Base-by-base conservation (phyloP, 345 rosid genomes). In the Gossypium thurberi region DNA sequence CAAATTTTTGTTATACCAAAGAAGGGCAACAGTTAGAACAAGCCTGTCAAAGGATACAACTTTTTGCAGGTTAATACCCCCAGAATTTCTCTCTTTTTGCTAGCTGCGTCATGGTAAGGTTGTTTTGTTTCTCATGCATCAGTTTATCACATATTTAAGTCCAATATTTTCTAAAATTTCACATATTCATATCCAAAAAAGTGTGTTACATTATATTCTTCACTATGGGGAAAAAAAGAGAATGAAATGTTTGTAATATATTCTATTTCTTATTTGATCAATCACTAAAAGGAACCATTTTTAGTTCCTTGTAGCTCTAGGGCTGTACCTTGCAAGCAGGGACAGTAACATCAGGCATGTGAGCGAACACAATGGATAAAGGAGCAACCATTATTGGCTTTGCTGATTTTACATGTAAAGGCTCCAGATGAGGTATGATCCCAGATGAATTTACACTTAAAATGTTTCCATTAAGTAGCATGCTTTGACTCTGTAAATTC, bases 381-480 rank as follows among this genome's bases (percentile, higher is more conserved):
- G 93, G 99, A 63, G 82, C 86, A 48, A 90, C 89, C 13, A 57
- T 67, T 70, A 91, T 80, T 9, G 91, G 89, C 56, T 64, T 57
- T 11, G 88, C 75, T 23, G 87, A 85, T 65, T 90, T 82, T 58
- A 88, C 82, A 71, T 2, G 73, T 51, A 77, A 8, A 33, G 98
- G 97, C 69, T 86, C 83, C 69, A 95, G 14, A 13, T 14, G 67
- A 68, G 98, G 99, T 64, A 93, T 85, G 73, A 83, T 87, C 52
- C 97, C 97, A 3, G 71, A 44, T 13, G 91, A 79, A 75, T 75
- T 82, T 79, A 95, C 87, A 46, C 77, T 77, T 71, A 95, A 79
- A 63, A 53, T 71, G n/a, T 91, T 82, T 59, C 96, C 96, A 50
- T 93, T 95, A 10, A 93, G 98, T 75, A 88, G 86, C 88, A 95